Evolutionary conservation across 2,329 filamentous ascomycete genomes (phyloP).

Genomic region (Penicillium sp.): DNA sequence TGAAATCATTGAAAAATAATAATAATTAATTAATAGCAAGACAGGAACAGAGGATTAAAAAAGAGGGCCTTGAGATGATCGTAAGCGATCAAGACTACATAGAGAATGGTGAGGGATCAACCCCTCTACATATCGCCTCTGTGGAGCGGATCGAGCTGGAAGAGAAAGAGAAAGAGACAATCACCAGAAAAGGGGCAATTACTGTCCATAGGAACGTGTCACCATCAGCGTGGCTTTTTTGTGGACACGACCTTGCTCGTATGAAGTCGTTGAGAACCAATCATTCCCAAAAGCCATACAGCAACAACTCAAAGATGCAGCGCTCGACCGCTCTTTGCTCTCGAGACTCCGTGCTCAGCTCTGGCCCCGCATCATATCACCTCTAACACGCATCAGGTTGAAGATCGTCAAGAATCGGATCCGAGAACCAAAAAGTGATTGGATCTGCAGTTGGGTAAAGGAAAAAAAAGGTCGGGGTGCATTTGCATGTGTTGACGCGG

Average conservation of each 20-base stretch:
- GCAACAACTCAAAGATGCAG: background rate
- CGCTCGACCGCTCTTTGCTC: conserved; percentile 8
- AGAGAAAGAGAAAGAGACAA: background rate
- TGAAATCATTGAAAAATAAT: background rate
- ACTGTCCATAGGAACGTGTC: conserved; percentile 7
- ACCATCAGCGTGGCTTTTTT: conserved; percentile 8
- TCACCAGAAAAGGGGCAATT: background rate
- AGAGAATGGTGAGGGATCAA: background rate
- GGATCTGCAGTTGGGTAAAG: background rate
- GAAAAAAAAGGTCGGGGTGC: conserved; percentile 10
- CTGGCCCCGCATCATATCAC: conserved; percentile 13
- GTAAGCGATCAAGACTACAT: background rate
- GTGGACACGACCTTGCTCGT: conserved; percentile 4
- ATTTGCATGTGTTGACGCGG: conserved; percentile 20
- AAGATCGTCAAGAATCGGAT: conserved; percentile 13
- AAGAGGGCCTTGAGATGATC: background rate
- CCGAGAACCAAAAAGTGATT: background rate
- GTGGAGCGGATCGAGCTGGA: background rate
- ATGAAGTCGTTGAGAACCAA: background rate
- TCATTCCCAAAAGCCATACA: background rate
- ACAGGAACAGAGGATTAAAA: background rate
- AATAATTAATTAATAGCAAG: too few relatives aligned
- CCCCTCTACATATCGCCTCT: background rate
- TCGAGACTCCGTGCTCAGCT: conserved; percentile 5
- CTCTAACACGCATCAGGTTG: conserved; percentile 8